phyloP scores from a whole-genome alignment of 2,329 filamentous ascomycete species.

The Bisporella sp. region DNA sequence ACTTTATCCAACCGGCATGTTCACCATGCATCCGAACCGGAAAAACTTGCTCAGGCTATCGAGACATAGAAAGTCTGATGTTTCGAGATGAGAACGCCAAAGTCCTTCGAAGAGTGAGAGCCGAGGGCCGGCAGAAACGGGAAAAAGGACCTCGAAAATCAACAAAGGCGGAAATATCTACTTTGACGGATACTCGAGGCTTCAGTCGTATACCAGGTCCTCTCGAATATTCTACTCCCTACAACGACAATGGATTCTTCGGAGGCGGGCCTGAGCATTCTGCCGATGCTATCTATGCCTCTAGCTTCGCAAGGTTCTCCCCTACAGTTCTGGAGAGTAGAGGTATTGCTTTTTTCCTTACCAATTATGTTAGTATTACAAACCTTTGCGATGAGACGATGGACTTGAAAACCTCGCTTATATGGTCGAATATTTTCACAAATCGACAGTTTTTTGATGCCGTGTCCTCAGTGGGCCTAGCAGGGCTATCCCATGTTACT shows the following conservation, averaged over 20 bases:
- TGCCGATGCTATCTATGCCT: neutral
- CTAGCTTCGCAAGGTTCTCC: neutral
- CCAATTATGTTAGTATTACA: conserved; percentile 11
- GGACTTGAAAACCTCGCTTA: conserved; percentile 18
- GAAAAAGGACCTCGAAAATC: too few species aligned
- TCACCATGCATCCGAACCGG: conserved; percentile 46
- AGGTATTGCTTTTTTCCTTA: conserved; percentile 19
- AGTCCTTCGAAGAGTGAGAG: conserved; percentile 42
- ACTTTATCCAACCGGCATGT: conserved; percentile 43
- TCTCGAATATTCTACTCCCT: neutral
- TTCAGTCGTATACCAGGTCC: neutral
- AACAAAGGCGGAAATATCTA: neutral
- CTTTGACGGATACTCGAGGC: neutral
- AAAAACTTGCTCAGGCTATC: conserved; percentile 44
- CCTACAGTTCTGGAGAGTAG: conserved; percentile 6
- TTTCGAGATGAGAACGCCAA: conserved; percentile 50
- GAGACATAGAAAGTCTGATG: conserved; percentile 48
- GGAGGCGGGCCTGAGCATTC: neutral
- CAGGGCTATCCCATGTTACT: conserved; percentile 38
- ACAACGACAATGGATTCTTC: neutral
- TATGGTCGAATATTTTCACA: conserved; percentile 18
- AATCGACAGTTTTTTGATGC: conserved; percentile 40
- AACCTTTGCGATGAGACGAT: neutral
- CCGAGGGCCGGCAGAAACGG: too few species aligned
- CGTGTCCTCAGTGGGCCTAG: conserved; percentile 46